Conservation (phyloP, 2,329 filamentous ascomycete genomes). For the Colletotrichum sansevieriae region DNA sequence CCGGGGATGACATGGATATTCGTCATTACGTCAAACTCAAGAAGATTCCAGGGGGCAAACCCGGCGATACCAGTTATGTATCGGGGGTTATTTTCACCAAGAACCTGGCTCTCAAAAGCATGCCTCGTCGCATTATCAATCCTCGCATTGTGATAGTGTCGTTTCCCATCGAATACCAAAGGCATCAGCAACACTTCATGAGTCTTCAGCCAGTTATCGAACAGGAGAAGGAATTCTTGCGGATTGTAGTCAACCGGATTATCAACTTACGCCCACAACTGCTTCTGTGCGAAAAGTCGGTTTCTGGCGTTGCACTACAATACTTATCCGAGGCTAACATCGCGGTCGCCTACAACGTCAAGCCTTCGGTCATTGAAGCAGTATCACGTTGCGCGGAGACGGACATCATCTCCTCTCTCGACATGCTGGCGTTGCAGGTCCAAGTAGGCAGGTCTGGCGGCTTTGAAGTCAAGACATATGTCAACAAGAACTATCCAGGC, state of each 20-base stretch:
- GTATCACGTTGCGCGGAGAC: constrained; percentile 94
- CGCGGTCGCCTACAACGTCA: constrained; percentile 96
- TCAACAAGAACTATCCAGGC: constrained; percentile 79
- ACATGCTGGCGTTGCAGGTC: constrained; percentile 85
- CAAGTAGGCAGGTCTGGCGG: constrained; percentile 84
- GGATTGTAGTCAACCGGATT: constrained; percentile 92
- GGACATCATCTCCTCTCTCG: constrained; percentile 92
- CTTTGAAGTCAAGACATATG: constrained; percentile 96
- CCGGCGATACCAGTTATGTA: constrained; percentile 94
- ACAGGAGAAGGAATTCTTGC: constrained; percentile 93
- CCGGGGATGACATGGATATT: constrained; percentile 96
- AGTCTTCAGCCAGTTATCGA: constrained; percentile 96
- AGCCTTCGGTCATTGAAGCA: constrained; percentile 93
- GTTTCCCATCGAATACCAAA: constrained; percentile 95
- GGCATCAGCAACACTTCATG: constrained; percentile 94
- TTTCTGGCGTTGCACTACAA: constrained; percentile 90
- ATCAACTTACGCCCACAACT: constrained; percentile 86
- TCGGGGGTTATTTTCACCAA: constrained; percentile 98
- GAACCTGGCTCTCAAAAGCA: constrained; percentile 95
- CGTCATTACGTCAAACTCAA: constrained; percentile 98
- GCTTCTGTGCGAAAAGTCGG: constrained; percentile 90
- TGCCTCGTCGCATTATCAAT: constrained; percentile 86
- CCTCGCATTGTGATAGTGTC: constrained; percentile 93
- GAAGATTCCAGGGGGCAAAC: constrained; percentile 90
- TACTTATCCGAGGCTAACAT: constrained; percentile 91